Conservation (phyloP, 2,329 filamentous ascomycete genomes). For the Colletotrichum noveboracense region DNA sequence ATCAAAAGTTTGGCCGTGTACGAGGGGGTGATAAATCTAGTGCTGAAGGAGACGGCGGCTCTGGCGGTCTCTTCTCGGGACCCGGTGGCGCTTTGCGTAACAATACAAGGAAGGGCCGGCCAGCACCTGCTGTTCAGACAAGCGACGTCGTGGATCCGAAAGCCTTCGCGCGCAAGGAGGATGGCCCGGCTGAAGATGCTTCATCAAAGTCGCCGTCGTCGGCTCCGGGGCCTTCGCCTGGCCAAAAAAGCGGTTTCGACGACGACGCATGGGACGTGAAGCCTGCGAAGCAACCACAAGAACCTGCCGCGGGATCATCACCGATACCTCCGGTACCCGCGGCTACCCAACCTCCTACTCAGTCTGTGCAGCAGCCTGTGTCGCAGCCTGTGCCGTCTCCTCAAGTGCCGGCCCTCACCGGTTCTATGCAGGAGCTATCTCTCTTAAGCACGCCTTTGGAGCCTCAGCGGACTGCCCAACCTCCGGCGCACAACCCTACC, state of each 20-base stretch:
- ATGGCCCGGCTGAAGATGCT: conserved; percentile 42
- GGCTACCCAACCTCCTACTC: conserved; percentile 22
- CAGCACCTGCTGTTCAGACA: conserved; percentile 83
- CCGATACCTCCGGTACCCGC: conserved; percentile 43
- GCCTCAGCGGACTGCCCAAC: conserved; percentile 41
- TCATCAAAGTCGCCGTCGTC: conserved; percentile 8
- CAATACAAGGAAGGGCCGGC: conserved; percentile 91
- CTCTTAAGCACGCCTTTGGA: conserved; percentile 58
- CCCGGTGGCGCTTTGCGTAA: conserved; percentile 90
- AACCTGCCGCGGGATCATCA: conserved; percentile 20
- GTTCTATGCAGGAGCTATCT: conserved; percentile 67
- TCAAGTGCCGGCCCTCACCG: conserved; percentile 61
- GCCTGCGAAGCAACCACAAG: conserved; percentile 66
- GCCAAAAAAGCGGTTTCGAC: conserved; percentile 70
- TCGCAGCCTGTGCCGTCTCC: conserved; percentile 37
- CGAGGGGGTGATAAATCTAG: conserved; percentile 62
- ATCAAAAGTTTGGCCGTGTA: conserved; percentile 77
- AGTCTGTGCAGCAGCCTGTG: conserved; percentile 30
- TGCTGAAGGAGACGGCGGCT: conserved; percentile 47
- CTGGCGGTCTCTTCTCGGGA: conserved; percentile 81
- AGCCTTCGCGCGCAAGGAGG: conserved; percentile 73
- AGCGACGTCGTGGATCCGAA: conserved; percentile 88
- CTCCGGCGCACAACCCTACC: conserved; percentile 31
- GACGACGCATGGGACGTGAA: conserved; percentile 98
- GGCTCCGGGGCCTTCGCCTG: not conserved